Percentiles rank a stretch among this genome's conserved stretches.
Conservation (phyloP, 2,329 filamentous ascomycete genomes). For the Blumeria graminis region DNA sequence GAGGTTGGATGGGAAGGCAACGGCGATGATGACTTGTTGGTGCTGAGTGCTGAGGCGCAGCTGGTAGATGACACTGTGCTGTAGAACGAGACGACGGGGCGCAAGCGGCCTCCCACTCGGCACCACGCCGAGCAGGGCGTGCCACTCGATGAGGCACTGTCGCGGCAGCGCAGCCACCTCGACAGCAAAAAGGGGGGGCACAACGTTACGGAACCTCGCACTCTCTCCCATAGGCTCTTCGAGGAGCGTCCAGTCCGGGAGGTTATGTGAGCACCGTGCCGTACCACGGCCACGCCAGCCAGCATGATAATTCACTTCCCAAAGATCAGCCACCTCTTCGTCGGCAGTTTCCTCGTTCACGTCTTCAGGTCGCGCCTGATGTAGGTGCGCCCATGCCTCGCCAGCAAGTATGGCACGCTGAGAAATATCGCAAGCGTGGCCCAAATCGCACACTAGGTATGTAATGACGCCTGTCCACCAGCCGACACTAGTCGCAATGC, state of each 20-base stretch:
- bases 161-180: slow-evolving; percentile 59
- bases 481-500: slow-evolving; percentile 40
- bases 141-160: slow-evolving; percentile 60
- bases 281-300: slow-evolving; percentile 16
- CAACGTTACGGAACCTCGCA: slow-evolving; percentile 4
- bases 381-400: slow-evolving; percentile 21
- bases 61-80: slow-evolving; percentile 5
- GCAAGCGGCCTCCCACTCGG: slow-evolving; percentile 4
- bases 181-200: slow-evolving; percentile 48
- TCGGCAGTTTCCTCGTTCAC: slow-evolving; percentile 18
- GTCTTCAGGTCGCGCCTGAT: slow-evolving; percentile 1
- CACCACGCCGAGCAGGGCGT: slow-evolving; percentile 35
- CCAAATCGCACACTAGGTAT: slow-evolving; percentile 32
- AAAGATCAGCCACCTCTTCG: slow-evolving; percentile 39
- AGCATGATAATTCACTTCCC: slow-evolving; percentile 37
- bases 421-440: background rate
- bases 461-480: slow-evolving; percentile 57
- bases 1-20: background rate
- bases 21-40: slow-evolving; percentile 3
- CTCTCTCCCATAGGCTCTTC: slow-evolving; percentile 9
- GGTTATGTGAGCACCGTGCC: slow-evolving; percentile 10
- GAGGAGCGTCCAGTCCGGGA: slow-evolving; percentile 28
- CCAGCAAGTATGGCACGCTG: slow-evolving; percentile 21
- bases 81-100: slow-evolving; percentile 4
- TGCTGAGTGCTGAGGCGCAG: slow-evolving; percentile 1